Percentiles rank a stretch among this genome's conserved stretches.
Evolutionary conservation across 805 yeast species (phyloP).

Genomic region (Zygotorulaspora sp.): DNA sequence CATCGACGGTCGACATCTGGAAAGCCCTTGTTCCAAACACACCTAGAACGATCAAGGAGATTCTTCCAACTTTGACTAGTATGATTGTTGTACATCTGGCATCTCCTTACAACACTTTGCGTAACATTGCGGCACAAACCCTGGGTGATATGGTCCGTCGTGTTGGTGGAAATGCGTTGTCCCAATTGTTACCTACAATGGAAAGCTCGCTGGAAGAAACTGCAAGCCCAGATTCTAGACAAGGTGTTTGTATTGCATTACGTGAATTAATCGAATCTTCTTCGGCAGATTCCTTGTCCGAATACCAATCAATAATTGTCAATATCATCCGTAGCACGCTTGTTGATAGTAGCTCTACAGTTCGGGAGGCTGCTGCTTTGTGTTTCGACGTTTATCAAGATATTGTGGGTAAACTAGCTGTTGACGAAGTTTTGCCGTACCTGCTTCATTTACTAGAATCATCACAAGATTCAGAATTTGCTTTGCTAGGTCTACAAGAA

Average conservation of each 20-base stretch:
- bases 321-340: constrained; percentile 73
- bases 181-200: constrained; percentile 80
- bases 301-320: constrained; percentile 66
- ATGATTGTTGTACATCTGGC: constrained; percentile 81
- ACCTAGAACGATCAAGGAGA: constrained; percentile 89
- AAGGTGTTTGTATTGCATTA: constrained; percentile 94
- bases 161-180: constrained; percentile 82
- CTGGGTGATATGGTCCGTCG: constrained; percentile 92
- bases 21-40: constrained; percentile 93
- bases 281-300: constrained; percentile 51
- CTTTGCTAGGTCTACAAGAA: constrained; percentile 83
- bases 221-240: constrained; percentile 76
- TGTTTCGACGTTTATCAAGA: constrained; percentile 87
- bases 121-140: constrained; percentile 87
- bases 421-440: constrained; percentile 84
- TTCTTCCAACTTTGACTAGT: constrained; percentile 74
- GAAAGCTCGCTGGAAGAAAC: constrained; percentile 56
- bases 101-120: constrained; percentile 69
- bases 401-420: constrained; percentile 74
- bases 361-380: constrained; percentile 85
- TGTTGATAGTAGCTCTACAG: constrained; percentile 65
- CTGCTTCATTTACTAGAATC: constrained; percentile 65
- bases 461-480: constrained; percentile 58
- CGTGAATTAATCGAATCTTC: constrained; percentile 80
- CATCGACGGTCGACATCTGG: constrained; percentile 92